A percentile compares a stretch with the other conserved stretches of the same genome.
phyloP scores from a whole-genome alignment of 371 early-diverging fungal species.

The Pancytospora philotis region DNA sequence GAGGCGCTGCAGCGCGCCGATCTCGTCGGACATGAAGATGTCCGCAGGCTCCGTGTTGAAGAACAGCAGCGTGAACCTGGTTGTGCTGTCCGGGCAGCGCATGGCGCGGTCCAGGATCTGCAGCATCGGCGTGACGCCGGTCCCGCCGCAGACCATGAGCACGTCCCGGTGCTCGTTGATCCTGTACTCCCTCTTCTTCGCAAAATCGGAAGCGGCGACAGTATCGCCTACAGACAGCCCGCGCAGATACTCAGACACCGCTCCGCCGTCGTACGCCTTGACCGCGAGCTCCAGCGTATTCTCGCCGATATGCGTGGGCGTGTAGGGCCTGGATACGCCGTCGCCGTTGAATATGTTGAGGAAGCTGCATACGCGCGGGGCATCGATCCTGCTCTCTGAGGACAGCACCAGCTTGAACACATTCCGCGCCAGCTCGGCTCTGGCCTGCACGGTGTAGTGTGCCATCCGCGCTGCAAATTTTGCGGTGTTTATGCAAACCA shows the following conservation, averaged over 20 bases:
- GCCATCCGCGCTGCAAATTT: not conserved
- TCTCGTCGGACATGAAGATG: conserved; percentile 68
- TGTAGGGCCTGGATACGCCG: conserved; percentile 48
- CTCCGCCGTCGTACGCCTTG: conserved; percentile 33
- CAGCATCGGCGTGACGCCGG: conserved; percentile 80
- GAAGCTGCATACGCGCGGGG: too few relatives aligned
- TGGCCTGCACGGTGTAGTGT: not conserved
- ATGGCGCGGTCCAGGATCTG: conserved; percentile 61
- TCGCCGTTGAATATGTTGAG: conserved; percentile 38
- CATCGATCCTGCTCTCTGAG: too few relatives aligned
- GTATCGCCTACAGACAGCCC: conserved; percentile 11
- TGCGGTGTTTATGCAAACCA: not conserved
- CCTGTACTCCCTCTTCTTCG: conserved; percentile 12
- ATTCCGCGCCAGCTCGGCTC: not conserved
- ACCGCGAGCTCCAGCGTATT: conserved; percentile 22
- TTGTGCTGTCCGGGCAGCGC: conserved; percentile 62
- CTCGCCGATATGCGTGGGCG: conserved; percentile 34
- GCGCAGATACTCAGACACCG: conserved; percentile 11
- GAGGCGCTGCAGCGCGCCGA: conserved; percentile 68
- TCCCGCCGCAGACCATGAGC: conserved; percentile 84
- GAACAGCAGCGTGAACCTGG: conserved; percentile 72
- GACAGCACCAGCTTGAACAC: too few relatives aligned
- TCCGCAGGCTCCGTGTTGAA: conserved; percentile 73
- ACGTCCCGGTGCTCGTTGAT: conserved; percentile 60
- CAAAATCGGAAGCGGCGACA: not conserved